Percentiles rank a stretch among this genome's conserved stretches.
These are phyloP conservation scores for Talaromyces sp. DNA, from an alignment of 2,329 filamentous ascomycete genomes.

Conservation along the genomic window DNA sequence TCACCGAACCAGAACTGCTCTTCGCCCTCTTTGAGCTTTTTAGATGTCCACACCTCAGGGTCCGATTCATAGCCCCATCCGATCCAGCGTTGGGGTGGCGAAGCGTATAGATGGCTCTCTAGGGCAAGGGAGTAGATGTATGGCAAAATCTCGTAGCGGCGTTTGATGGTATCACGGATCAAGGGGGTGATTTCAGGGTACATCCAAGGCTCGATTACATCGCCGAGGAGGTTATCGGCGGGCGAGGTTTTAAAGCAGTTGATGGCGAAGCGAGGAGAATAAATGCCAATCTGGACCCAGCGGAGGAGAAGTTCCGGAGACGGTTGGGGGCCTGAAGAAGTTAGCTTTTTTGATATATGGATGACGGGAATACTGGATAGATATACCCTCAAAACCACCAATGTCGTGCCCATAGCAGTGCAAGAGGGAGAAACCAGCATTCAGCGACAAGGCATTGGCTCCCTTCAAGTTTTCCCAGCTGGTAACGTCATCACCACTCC, in stretches of 20 bases:
- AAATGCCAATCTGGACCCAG: slow-evolving; percentile 69
- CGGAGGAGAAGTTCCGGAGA: slow-evolving; percentile 66
- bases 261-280: slow-evolving; percentile 69
- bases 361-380: neutral
- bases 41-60: slow-evolving; percentile 60
- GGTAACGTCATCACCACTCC: slow-evolving; percentile 72
- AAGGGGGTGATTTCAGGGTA: slow-evolving; percentile 64
- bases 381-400: slow-evolving; percentile 65
- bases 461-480: slow-evolving; percentile 72
- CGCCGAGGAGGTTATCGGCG: slow-evolving; percentile 63
- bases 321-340: slow-evolving; percentile 54
- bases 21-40: slow-evolving; percentile 59
- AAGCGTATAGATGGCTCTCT: slow-evolving; percentile 58
- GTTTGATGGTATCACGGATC: slow-evolving; percentile 63
- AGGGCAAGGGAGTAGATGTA: slow-evolving; percentile 67
- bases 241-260: slow-evolving; percentile 73
- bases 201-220: slow-evolving; percentile 77
- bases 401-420: slow-evolving; percentile 73
- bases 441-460: slow-evolving; percentile 65
- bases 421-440: slow-evolving; percentile 64
- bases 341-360: neutral
- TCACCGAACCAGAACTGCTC: slow-evolving; percentile 72
- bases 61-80: slow-evolving; percentile 70
- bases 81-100: slow-evolving; percentile 67
- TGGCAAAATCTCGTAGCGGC: slow-evolving; percentile 68